A percentile compares a stretch with the other conserved stretches of the same genome.
Evolutionary conservation across 2,329 filamentous ascomycete genomes (phyloP).

Genomic region (Keithomyces neogunnii): DNA sequence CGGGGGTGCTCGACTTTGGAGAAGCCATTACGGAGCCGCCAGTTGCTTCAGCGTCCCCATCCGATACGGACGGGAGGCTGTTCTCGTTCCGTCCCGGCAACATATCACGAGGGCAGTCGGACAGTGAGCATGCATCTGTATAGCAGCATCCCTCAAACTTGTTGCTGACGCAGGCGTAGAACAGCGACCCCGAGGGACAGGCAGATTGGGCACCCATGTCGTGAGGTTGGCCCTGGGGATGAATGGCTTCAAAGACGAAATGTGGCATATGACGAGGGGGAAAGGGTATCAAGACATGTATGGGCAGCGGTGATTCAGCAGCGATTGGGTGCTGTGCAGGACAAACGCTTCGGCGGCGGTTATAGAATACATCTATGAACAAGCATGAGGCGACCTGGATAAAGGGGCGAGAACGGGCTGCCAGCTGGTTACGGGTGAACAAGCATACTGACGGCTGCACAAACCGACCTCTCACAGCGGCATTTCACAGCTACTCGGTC

Average conservation of each 20-base stretch:
- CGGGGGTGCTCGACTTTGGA: background rate
- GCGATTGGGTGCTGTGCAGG: background rate
- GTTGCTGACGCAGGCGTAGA: constrained; percentile 28
- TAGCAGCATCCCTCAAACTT: constrained; percentile 37
- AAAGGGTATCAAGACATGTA: too few relatives aligned
- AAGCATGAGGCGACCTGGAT: background rate
- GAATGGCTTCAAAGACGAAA: background rate
- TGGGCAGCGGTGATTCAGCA: too few relatives aligned
- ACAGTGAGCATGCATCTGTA: constrained; percentile 30
- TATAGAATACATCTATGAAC: background rate
- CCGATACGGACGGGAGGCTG: background rate
- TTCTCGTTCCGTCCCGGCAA: constrained; percentile 19
- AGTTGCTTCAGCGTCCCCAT: background rate
- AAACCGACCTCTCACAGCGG: background rate
- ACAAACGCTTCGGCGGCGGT: background rate
- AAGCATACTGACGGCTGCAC: background rate
- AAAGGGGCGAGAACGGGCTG: background rate
- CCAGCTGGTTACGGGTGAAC: constrained; percentile 5
- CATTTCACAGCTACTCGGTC: background rate
- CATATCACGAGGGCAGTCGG: constrained; percentile 1
- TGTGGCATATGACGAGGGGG: background rate
- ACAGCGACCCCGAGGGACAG: constrained; percentile 23
- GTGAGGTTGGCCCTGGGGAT: background rate
- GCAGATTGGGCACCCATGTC: background rate
- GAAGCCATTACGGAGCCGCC: background rate